Percentiles rank a stretch among this genome's conserved stretches.
Conservation (phyloP, 345 rosid genomes). For the Eucalyptus marginata region DNA sequence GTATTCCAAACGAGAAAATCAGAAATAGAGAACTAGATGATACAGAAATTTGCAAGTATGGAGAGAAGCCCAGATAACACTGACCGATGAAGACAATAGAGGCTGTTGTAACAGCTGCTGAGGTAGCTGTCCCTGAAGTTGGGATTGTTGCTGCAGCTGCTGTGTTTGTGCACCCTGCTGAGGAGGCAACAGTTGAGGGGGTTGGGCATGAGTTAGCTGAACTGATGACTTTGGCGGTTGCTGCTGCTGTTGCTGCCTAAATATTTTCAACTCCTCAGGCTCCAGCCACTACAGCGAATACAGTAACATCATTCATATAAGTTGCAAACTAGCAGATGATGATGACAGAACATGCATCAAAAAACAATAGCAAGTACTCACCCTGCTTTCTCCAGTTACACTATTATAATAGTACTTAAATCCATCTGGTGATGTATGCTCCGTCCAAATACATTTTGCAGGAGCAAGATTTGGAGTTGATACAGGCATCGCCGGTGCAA, state of each 20-base stretch:
- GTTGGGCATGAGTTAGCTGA: slow-evolving; percentile 45
- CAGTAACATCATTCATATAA: neutral
- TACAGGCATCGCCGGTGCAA: slow-evolving; percentile 21
- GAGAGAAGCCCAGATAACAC: slow-evolving; percentile 1
- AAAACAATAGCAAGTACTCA: slow-evolving; percentile 14
- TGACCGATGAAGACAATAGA: slow-evolving; percentile 39
- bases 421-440: slow-evolving; percentile 96
- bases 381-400: slow-evolving; percentile 81
- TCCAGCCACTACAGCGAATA: slow-evolving; percentile 68
- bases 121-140: slow-evolving; percentile 39
- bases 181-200: slow-evolving; percentile 26
- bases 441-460: slow-evolving; percentile 79
- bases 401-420: slow-evolving; percentile 88
- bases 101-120: slow-evolving; percentile 47
- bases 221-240: slow-evolving; percentile 17
- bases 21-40: neutral
- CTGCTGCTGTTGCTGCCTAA: slow-evolving; percentile 31
- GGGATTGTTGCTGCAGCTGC: slow-evolving; percentile 38
- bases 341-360: neutral
- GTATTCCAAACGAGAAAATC: slow-evolving; percentile 17
- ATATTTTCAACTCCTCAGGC: slow-evolving; percentile 72
- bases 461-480: slow-evolving; percentile 21
- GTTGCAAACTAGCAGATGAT: neutral
- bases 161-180: slow-evolving; percentile 56
- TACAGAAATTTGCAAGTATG: neutral